phyloP scores from a whole-genome alignment of 1,284 basidiomycete genomes.

The Jaminaea rosea region DNA sequence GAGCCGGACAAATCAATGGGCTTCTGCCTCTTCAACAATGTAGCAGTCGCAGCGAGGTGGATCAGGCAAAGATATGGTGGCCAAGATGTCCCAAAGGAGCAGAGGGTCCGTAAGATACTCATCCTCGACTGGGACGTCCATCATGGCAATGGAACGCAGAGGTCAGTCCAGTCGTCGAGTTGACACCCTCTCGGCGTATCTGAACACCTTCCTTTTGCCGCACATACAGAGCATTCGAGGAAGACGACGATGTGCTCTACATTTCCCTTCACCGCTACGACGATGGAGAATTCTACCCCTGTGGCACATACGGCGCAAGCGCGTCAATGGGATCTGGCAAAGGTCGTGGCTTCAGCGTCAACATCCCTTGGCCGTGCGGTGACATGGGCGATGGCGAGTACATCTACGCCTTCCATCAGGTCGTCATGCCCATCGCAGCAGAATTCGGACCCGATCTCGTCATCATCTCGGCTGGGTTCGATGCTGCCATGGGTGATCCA shows the following conservation, averaged over 20 bases:
- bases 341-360: conserved; percentile 71
- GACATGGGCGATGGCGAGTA: conserved; percentile 95
- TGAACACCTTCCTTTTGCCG: too few species aligned
- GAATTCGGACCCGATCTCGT: conserved; percentile 94
- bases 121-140: conserved; percentile 99
- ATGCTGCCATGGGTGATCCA: conserved; percentile 84
- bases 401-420: conserved; percentile 85
- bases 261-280: conserved; percentile 94
- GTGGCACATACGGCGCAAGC: conserved; percentile 75
- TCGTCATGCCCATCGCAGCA: conserved; percentile 93
- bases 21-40: conserved; percentile 99
- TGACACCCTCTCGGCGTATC: too few species aligned
- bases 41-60: conserved; percentile 68
- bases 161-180: too few species aligned
- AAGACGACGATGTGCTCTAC: conserved; percentile 84
- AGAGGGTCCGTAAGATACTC: conserved; percentile 57
- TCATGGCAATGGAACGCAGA: conserved; percentile 95
- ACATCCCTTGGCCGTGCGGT: conserved; percentile 82
- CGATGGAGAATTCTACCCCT: conserved; percentile 72
- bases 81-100: conserved; percentile 51
- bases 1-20: conserved; percentile 97
- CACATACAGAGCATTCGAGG: conserved; percentile 91
- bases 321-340: conserved; percentile 73
- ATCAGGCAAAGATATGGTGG: conserved; percentile 57
- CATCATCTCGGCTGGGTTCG: conserved; percentile 95